Evolutionary conservation across 176 grass and related monocot genomes (phyloP).

Genomic region (Typha latifolia): DNA sequence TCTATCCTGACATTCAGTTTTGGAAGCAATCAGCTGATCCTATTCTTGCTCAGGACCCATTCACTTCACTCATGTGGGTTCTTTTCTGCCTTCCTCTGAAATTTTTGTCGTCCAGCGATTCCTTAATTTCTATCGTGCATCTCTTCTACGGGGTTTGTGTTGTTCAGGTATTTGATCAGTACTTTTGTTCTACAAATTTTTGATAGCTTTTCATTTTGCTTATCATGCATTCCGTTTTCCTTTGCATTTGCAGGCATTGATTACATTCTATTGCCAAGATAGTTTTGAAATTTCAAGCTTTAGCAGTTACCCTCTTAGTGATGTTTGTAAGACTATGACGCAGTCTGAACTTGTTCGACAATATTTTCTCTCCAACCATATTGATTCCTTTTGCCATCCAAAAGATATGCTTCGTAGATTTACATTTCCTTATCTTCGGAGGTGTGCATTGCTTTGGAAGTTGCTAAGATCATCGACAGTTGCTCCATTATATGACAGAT

Average conservation of each 20-base stretch:
- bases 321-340: slow-evolving; percentile 67
- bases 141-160: slow-evolving; percentile 82
- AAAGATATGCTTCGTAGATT: slow-evolving; percentile 73
- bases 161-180: slow-evolving; percentile 58
- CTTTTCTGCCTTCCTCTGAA: slow-evolving; percentile 78
- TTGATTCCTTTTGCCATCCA: slow-evolving; percentile 51
- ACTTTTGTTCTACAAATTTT: not conserved
- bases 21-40: slow-evolving; percentile 86
- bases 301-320: slow-evolving; percentile 46
- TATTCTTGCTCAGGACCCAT: slow-evolving; percentile 82
- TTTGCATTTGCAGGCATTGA: slow-evolving; percentile 50
- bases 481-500: slow-evolving; percentile 60
- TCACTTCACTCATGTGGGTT: slow-evolving; percentile 75
- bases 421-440: slow-evolving; percentile 89
- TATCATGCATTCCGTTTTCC: slow-evolving; percentile 4
- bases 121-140: slow-evolving; percentile 66
- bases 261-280: slow-evolving; percentile 79
- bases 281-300: slow-evolving; percentile 68
- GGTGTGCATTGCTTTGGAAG: slow-evolving; percentile 77
- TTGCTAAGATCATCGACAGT: slow-evolving; percentile 44
- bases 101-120: slow-evolving; percentile 61
- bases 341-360: slow-evolving; percentile 46
- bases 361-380: slow-evolving; percentile 84
- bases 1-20: slow-evolving; percentile 83
- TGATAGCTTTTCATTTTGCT: slow-evolving; percentile 4